Conservation (phyloP, 169 alveolate species). For the Prorocentrum cordatum region DNA sequence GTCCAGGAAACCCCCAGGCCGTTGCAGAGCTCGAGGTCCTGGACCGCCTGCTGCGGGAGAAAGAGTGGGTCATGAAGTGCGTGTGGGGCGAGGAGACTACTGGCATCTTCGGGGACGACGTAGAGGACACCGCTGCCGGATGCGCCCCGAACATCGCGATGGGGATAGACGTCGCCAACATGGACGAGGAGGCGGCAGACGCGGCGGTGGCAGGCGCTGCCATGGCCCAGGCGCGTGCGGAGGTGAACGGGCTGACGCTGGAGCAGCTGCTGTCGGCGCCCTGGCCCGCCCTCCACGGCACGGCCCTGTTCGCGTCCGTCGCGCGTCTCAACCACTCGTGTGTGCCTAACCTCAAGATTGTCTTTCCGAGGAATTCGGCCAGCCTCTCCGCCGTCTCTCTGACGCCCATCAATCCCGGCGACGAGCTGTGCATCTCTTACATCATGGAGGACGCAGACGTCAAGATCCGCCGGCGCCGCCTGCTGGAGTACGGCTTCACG, state of each 20-base stretch:
- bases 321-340: conserved; percentile 60
- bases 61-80: conserved; percentile 64
- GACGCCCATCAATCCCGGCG: conserved; percentile 2
- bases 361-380: conserved; percentile 26
- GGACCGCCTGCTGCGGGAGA: conserved; percentile 30
- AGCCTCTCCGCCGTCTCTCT: not conserved
- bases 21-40: not conserved
- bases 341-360: not conserved
- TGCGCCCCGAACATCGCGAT: too few relatives aligned
- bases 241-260: conserved; percentile 3
- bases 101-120: conserved; percentile 1
- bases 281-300: conserved; percentile 55
- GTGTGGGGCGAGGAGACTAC: conserved; percentile 66
- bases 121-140: not conserved
- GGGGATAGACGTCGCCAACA: too few relatives aligned
- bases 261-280: conserved; percentile 23
- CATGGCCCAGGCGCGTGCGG: conserved; percentile 42
- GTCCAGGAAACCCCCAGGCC: not conserved
- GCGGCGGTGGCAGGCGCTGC: not conserved
- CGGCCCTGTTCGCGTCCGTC: conserved; percentile 35
- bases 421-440: conserved; percentile 36
- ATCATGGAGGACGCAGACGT: not conserved
- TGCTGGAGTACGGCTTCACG: conserved; percentile 55
- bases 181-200: conserved; percentile 12
- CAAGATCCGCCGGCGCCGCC: not conserved